These are phyloP conservation scores for Zygosaccharomyces pseudobailii DNA, from an alignment of 1,139 yeast species.

Conservation along the genomic window DNA sequence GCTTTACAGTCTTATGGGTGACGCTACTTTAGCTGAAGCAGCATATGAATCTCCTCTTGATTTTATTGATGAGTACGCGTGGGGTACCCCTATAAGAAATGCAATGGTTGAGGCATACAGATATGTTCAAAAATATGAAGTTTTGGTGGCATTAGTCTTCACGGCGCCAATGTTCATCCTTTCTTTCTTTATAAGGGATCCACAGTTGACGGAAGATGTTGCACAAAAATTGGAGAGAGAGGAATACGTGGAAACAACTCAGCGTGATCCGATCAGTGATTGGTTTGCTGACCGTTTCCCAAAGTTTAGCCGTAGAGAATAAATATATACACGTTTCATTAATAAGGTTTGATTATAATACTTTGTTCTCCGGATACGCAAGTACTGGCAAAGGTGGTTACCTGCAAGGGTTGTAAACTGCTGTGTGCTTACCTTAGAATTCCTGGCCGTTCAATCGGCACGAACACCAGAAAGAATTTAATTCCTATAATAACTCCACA, in stretches of 20 bases:
- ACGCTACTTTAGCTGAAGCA: constrained; percentile 37
- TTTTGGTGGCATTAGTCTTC: constrained; percentile 53
- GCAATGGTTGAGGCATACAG: constrained; percentile 56
- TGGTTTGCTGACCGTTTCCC: constrained; percentile 17
- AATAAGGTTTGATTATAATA: neutral
- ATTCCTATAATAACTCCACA: too few species aligned
- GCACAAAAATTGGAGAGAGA: constrained; percentile 39
- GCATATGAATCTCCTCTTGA: constrained; percentile 55
- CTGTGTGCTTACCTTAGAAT: too few species aligned
- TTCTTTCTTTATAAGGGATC: constrained; percentile 53
- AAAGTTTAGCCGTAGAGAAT: constrained; percentile 4
- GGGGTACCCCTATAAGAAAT: constrained; percentile 58
- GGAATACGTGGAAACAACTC: constrained; percentile 35
- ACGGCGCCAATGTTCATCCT: constrained; percentile 48
- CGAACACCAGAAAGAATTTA: too few species aligned
- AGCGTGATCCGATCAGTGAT: constrained; percentile 38
- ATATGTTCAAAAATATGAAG: constrained; percentile 53
- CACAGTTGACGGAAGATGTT: constrained; percentile 37
- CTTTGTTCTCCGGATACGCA: neutral
- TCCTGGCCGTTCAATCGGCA: too few species aligned
- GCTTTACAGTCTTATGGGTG: constrained; percentile 26
- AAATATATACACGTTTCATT: neutral
- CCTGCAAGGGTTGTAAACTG: too few species aligned
- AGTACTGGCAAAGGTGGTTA: too few species aligned
- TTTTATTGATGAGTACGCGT: constrained; percentile 44